These are phyloP conservation scores for Solanum virginianum DNA, from an alignment of 257 asterid genomes.

Conservation along the genomic window DNA sequence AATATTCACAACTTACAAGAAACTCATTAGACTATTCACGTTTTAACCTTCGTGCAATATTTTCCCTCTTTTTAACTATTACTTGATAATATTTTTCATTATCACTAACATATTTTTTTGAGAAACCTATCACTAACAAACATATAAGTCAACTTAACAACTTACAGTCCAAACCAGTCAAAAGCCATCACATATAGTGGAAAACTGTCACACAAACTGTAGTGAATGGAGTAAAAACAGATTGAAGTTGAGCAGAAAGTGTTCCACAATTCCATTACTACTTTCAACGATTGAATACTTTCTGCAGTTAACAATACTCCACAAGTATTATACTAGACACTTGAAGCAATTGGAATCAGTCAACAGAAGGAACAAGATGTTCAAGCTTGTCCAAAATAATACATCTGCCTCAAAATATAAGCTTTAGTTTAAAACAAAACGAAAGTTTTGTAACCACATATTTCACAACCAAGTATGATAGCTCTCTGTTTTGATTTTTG, in stretches of 20 bases:
- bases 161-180: background rate
- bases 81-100: background rate
- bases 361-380: background rate
- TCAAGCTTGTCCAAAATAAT: background rate
- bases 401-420: background rate
- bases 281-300: background rate
- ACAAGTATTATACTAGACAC: background rate
- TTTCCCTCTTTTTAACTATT: background rate
- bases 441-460: background rate
- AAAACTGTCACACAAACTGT: background rate
- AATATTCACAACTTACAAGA: background rate
- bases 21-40: background rate
- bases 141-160: background rate
- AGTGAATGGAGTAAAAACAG: background rate
- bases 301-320: background rate
- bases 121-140: too few species aligned
- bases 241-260: background rate
- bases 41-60: background rate
- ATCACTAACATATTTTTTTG: background rate
- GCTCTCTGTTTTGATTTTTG: background rate
- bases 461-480: background rate
- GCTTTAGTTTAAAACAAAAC: background rate
- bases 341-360: background rate
- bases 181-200: background rate
- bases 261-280: background rate